These are phyloP conservation scores for Pythium insidiosum DNA, from an alignment of 352 stramenopile species.

Conservation along the genomic window DNA sequence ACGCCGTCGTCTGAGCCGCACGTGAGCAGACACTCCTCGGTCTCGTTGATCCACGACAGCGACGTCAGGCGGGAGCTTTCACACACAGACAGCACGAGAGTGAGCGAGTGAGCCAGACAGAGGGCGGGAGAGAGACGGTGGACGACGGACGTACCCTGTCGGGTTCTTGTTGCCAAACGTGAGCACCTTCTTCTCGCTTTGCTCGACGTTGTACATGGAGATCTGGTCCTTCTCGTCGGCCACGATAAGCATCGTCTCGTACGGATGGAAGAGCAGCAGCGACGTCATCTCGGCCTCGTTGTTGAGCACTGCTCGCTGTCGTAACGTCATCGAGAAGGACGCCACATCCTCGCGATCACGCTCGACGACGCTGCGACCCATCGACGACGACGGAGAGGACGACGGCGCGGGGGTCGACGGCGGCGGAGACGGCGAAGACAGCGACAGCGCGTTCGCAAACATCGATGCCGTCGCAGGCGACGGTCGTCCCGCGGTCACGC, in stretches of 20 bases:
- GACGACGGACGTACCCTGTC: slow-evolving; percentile 36
- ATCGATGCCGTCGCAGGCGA: not conserved
- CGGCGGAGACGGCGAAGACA: not conserved
- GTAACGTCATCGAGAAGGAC: slow-evolving; percentile 80
- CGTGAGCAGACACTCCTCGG: slow-evolving; percentile 89
- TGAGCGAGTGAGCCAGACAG: too few relatives aligned
- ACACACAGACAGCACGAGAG: slow-evolving; percentile 5
- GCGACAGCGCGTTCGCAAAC: not conserved
- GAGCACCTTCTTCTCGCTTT: slow-evolving; percentile 73
- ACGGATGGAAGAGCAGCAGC: slow-evolving; percentile 95
- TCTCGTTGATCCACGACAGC: slow-evolving; percentile 96
- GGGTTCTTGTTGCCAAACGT: slow-evolving; percentile 84
- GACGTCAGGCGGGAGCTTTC: slow-evolving; percentile 88
- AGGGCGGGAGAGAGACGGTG: too few relatives aligned
- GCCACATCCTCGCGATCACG: slow-evolving; percentile 75
- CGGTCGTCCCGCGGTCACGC: too few relatives aligned
- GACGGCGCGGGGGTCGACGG: not conserved
- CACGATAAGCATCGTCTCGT: slow-evolving; percentile 91
- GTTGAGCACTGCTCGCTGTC: slow-evolving; percentile 90
- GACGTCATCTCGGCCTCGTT: slow-evolving; percentile 92
- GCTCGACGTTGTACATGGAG: slow-evolving; percentile 94
- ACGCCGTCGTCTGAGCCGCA: slow-evolving; percentile 95
- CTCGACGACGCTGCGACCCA: too few relatives aligned
- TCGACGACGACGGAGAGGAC: not conserved
- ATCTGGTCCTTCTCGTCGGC: slow-evolving; percentile 93